These are phyloP conservation scores for Multifurca ochricompacta DNA, from an alignment of 768 basidiomycete genomes.

Conservation along the genomic window DNA sequence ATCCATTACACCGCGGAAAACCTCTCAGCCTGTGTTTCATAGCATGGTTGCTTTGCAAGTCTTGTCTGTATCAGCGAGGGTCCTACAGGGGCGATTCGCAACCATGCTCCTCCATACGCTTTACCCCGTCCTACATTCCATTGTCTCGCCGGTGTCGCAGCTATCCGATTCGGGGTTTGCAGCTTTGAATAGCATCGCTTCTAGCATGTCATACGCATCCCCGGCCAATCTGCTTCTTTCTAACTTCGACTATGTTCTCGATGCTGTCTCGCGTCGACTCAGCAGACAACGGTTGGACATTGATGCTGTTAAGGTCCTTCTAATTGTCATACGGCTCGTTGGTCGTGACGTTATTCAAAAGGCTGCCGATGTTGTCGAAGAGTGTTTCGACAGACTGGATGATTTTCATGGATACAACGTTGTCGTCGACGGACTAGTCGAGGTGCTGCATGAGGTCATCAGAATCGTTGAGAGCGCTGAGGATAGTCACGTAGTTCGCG, in stretches of 20 bases:
- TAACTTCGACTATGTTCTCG: slow-evolving; percentile 95
- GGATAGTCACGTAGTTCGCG: slow-evolving; percentile 23
- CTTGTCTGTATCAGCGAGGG: slow-evolving; percentile 60
- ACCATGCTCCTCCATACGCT: slow-evolving; percentile 68
- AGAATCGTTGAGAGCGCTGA: slow-evolving; percentile 61
- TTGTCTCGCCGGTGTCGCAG: slow-evolving; percentile 63
- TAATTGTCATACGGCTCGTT: slow-evolving; percentile 77
- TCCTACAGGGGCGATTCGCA: slow-evolving; percentile 65
- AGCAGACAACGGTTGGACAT: slow-evolving; percentile 76
- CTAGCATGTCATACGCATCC: slow-evolving; percentile 81
- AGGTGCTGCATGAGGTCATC: slow-evolving; percentile 80
- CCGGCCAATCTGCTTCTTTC: slow-evolving; percentile 82
- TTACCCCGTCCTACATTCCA: slow-evolving; percentile 81
- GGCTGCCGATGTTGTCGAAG: slow-evolving; percentile 92
- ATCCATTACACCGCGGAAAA: slow-evolving; percentile 24
- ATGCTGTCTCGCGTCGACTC: slow-evolving; percentile 79
- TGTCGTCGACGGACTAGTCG: slow-evolving; percentile 80
- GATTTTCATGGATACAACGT: slow-evolving; percentile 91
- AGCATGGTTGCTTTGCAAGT: slow-evolving; percentile 63
- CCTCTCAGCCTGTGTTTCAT: slow-evolving; percentile 58
- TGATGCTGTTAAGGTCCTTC: slow-evolving; percentile 82
- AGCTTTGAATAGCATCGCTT: slow-evolving; percentile 61
- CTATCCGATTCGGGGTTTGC: slow-evolving; percentile 71
- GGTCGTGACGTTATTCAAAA: slow-evolving; percentile 81
- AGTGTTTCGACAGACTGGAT: slow-evolving; percentile 94